Conservation (phyloP, 176 grass and related monocot genomes). For the Saccharum officinarum region DNA sequence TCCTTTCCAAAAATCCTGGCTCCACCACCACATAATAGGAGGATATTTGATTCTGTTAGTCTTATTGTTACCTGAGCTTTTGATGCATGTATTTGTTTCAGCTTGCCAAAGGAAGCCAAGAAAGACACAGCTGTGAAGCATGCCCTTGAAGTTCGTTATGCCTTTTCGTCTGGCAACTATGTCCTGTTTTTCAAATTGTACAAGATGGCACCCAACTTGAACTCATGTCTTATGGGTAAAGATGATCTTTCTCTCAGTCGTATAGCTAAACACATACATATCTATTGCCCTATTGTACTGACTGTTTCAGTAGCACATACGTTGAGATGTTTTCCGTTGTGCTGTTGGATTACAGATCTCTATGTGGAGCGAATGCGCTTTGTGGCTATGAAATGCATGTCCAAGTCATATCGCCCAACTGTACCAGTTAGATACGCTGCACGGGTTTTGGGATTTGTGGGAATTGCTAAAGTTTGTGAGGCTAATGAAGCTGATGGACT, state of each 20-base stretch:
- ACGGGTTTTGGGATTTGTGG: constrained; percentile 68
- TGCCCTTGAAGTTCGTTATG: constrained; percentile 80
- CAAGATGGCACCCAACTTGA: constrained; percentile 73
- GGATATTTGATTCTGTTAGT: constrained; percentile 22
- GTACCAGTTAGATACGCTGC: constrained; percentile 66
- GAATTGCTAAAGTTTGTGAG: constrained; percentile 40
- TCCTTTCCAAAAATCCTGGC: background rate
- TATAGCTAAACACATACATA: background rate
- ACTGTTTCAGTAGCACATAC: background rate
- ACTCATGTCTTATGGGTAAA: constrained; percentile 92
- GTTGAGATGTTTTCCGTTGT: constrained; percentile 9
- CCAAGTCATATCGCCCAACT: constrained; percentile 75
- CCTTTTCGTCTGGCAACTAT: constrained; percentile 87
- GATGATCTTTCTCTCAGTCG: background rate
- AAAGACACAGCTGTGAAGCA: constrained; percentile 74
- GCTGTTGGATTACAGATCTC: constrained; percentile 55
- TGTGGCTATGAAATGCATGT: constrained; percentile 86
- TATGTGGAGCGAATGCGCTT: constrained; percentile 83
- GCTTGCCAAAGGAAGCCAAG: constrained; percentile 72
- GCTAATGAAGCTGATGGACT: constrained; percentile 37
- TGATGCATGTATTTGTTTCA: constrained; percentile 48
- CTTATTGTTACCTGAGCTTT: constrained; percentile 12
- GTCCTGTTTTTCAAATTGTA: constrained; percentile 92
- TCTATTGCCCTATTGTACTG: background rate
- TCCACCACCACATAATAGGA: background rate